Evolutionary conservation across 495 filamentous ascomycete genomes (phyloP).

Genomic region (Cercophora newfieldiana): DNA sequence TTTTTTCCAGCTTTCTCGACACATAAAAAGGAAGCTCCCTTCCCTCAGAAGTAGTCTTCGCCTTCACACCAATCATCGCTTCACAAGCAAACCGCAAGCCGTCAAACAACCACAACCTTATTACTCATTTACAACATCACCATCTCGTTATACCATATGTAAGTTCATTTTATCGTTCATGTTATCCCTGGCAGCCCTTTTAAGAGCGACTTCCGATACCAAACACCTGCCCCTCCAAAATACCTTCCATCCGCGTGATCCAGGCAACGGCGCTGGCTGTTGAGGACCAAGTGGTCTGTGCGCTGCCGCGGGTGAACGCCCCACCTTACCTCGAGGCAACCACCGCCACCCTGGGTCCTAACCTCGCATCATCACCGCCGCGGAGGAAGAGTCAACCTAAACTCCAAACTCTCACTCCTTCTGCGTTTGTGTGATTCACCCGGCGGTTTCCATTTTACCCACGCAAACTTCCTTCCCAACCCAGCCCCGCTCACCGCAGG

Average conservation of each 20-base stretch:
- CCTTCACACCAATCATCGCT: too few species aligned
- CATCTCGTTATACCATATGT: not conserved
- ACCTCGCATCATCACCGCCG: not conserved
- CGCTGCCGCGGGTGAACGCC: not conserved
- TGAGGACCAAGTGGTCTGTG: conserved; percentile 6
- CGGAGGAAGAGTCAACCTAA: conserved; percentile 3
- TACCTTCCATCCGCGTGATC: not conserved
- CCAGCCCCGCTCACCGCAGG: not conserved
- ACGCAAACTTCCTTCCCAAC: not conserved
- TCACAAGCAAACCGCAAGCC: too few species aligned
- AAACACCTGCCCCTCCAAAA: not conserved
- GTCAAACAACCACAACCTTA: too few species aligned
- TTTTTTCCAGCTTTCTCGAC: too few species aligned
- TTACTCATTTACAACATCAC: too few species aligned
- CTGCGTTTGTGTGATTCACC: not conserved
- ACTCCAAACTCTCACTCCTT: not conserved
- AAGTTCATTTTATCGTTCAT: not conserved
- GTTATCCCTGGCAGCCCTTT: too few species aligned
- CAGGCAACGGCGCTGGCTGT: not conserved
- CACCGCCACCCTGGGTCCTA: not conserved
- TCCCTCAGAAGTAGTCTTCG: too few species aligned
- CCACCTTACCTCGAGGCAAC: conserved; percentile 1
- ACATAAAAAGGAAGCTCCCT: too few species aligned
- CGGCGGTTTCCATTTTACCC: not conserved
- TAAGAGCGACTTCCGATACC: too few species aligned